Base-by-base conservation (phyloP, 495 filamentous ascomycete species). In the Evansstolkia leycettana region DNA sequence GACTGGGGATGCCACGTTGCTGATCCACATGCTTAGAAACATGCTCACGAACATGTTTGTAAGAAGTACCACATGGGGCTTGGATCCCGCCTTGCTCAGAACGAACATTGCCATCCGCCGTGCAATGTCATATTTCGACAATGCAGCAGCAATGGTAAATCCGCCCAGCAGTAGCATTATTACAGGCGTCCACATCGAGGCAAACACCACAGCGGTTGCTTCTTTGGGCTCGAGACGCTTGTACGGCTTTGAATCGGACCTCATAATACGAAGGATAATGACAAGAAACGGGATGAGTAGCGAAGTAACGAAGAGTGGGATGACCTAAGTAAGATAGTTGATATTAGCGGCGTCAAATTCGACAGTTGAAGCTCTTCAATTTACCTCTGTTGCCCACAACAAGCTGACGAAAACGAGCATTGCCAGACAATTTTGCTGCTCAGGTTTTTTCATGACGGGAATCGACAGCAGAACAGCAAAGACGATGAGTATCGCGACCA, bases 41-140 rank as follows among this genome's bases (percentile, higher is more conserved):
- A 89, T 88, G 41, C 90, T 90, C 29, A 99, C 90, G 46, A 94
- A 93, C 90, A 99, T 99, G 57, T 87, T 94, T 17, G 88, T 87
- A 16, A 99, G 49, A 9, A 99, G 72, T 13, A 99, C 87, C 12
- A 81, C 82, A 31, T 79, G 69, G 4, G 92, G 89, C 47, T 75
- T 77, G 7, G 90, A 93, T 7, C 90, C 90, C 23, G 90, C 90
- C 61, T 94, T 95, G 65, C 84, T 89, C 24, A 99, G 72, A n/a
- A 96, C 84, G 48, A 95, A 84, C 8, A 88, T 94, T 6, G 90
- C 92, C 68, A 96, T 87, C 48, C 88, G 76, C 52, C 94, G 94
- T 31, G 93, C 90, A 49, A 99, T 96, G 46, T 86, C 84, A 53
- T 94, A 93, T 54, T 99, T 99, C 28, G 86, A 94, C 38, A 99